Evolutionary conservation across 2,329 filamentous ascomycete species (phyloP), one percentile per base, ranked within the genome.

Genomic region (Pseudopithomyces chartarum): DNA sequence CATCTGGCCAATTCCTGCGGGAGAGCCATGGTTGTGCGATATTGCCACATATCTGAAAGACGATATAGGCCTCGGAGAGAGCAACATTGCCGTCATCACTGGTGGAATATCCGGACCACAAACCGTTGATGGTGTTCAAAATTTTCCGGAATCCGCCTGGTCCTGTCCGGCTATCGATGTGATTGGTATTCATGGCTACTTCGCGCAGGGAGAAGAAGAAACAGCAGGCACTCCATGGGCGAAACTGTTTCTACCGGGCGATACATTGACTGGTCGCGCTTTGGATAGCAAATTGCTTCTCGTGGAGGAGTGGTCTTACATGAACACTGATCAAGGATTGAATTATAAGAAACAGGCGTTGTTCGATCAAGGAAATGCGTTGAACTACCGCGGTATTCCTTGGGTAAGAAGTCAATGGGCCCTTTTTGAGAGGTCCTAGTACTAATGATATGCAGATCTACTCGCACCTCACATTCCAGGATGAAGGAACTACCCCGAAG

Each of bases 21-120:
- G 72, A 8, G 72, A 74, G 53, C 51, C 63, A 29, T 75, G 73
- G 73, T 64, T 75, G 7, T 75, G 73, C 38, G 71, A 73, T 19
- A 68, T 74, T 4, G 71, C 73, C 3, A 67, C 64, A 0, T 61
- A 73, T 49, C 59, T 75, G 1, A 73, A 73, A 50, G 68, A 69
- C 15, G 61, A 43, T 3, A 19, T 73, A 22, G 64, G 63, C 0
- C 65, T 75, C 8, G 68, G 71, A 5, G 53, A 55, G 0, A 59
- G 65, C 22, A 61, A 67, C 53, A 75, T 75, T 22, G 71, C 70
- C 13, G 70, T 74, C 39, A 74, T 74, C 38, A 73, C 70, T 17
- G 73, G 72, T 10, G 71, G 72, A 7, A 67, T 75, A 5, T 75
- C 72, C 5, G 71, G 71, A 2, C 29, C 69, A 0, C 69, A 72